Conservation (phyloP, 2,329 filamentous ascomycete species). For the Fusarium sp. region DNA sequence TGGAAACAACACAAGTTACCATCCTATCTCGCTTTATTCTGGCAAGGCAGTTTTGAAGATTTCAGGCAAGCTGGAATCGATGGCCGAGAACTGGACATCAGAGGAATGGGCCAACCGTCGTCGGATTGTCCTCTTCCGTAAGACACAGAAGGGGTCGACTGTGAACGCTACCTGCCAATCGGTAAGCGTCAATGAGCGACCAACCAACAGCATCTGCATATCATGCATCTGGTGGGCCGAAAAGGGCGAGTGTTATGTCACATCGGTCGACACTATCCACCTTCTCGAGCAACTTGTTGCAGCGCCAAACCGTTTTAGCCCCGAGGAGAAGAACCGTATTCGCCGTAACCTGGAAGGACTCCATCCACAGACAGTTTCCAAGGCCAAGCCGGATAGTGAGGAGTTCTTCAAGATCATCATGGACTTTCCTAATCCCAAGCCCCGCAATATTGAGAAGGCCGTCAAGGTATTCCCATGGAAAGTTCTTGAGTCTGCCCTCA, state of each 20-base stretch:
- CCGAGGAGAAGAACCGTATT: slow-evolving; percentile 98
- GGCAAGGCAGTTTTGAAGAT: slow-evolving; percentile 88
- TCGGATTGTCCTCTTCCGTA: slow-evolving; percentile 88
- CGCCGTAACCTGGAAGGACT: slow-evolving; percentile 95
- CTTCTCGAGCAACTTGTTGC: slow-evolving; percentile 90
- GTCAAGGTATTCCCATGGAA: slow-evolving; percentile 99
- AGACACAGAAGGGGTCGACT: slow-evolving; percentile 83
- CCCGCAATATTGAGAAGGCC: slow-evolving; percentile 98
- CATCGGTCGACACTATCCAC: slow-evolving; percentile 97
- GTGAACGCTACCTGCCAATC: slow-evolving; percentile 84
- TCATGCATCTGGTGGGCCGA: slow-evolving; percentile 98
- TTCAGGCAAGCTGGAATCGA: slow-evolving; percentile 82
- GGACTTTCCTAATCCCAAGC: slow-evolving; percentile 95
- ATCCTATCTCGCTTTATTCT: slow-evolving; percentile 84
- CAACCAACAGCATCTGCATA: slow-evolving; percentile 88
- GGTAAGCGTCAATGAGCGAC: slow-evolving; percentile 81
- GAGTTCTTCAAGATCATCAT: slow-evolving; percentile 99
- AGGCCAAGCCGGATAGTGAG: slow-evolving; percentile 90
- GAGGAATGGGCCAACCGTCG: slow-evolving; percentile 85
- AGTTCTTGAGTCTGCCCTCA: slow-evolving; percentile 84
- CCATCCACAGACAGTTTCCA: slow-evolving; percentile 91
- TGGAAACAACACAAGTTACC: slow-evolving; percentile 65
- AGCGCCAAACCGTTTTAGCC: slow-evolving; percentile 78
- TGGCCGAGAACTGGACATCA: slow-evolving; percentile 84
- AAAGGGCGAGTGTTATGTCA: slow-evolving; percentile 90